Base-by-base conservation (phyloP, 1,139 yeast genomes). In the Zygoascus sp. region DNA sequence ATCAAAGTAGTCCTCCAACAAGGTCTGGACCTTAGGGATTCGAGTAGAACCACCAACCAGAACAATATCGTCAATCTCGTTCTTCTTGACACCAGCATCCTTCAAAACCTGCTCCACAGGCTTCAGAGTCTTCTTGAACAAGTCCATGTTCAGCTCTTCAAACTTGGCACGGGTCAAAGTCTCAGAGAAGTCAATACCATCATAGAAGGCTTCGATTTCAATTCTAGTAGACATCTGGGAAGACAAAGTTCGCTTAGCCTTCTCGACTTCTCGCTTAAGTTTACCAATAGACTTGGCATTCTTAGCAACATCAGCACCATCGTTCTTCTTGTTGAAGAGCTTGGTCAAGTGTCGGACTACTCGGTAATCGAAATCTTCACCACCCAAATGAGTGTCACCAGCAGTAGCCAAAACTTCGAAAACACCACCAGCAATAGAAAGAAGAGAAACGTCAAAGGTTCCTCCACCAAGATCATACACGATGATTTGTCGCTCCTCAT, bases 41-140 rank as follows among this genome's bases (percentile, higher is more conserved):
- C 97, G 88, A 52, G 97, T 89, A 42, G 97, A 89, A 73, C 97
- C 97, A 76, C 97, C 97, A 61, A 89, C 97, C 51, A 89, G 77
- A 40, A 89, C 97, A 67, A 89, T 86, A 66, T 89, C 97, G 67
- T 89, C 94, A 58, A 89, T 78, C 58, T 85, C 94, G 47, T 80
- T 73, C 74, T 84, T 84, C 72, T 81, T 80, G 57, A 87, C 80
- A 65, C 87, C 88, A 56, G 95, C 81, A 69, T 89, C 97, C 68
- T 83, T 83, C 65, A 89, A 77, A 51, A 89, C 97, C 72, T 84
- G 88, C 72, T 87, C 94, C 57, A 89, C 96, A 48, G 97, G 96
- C 70, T 84, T 85, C 69, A 89, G 76, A 55, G 96, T 88, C 74
- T 81, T 85, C 74, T 83, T 85, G 79, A 89, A 88, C 55, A 87